These are phyloP conservation scores for Sclerotinia spermophila DNA, from an alignment of 2,329 filamentous ascomycete species.

Conservation along the genomic window DNA sequence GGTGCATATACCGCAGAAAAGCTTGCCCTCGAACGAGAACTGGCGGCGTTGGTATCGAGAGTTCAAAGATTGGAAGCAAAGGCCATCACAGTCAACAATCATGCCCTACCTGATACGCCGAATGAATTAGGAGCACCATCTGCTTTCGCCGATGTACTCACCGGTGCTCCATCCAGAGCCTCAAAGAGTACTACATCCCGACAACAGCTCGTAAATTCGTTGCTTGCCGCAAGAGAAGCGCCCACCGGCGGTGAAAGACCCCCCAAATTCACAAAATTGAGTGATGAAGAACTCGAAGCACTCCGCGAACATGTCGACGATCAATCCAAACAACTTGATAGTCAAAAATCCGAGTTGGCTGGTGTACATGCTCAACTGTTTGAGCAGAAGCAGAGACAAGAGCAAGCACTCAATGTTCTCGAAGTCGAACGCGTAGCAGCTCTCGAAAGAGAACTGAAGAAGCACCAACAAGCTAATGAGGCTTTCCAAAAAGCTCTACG, in stretches of 20 bases:
- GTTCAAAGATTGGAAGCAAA: constrained; percentile 81
- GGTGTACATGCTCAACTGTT: constrained; percentile 82
- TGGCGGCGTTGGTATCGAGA: constrained; percentile 71
- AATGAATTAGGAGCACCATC: constrained; percentile 69
- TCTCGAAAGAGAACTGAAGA: constrained; percentile 88
- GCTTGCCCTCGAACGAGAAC: constrained; percentile 73
- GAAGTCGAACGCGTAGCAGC: constrained; percentile 85
- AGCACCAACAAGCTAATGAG: constrained; percentile 96
- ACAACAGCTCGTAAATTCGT: constrained; percentile 42
- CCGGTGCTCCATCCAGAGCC: constrained; percentile 36
- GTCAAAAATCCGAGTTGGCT: constrained; percentile 79
- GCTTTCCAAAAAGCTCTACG: constrained; percentile 96
- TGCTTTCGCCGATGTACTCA: constrained; percentile 54
- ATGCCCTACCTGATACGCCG: constrained; percentile 72
- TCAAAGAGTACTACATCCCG: constrained; percentile 32
- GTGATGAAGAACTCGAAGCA: constrained; percentile 78
- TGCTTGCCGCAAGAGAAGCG: constrained; percentile 34
- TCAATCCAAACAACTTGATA: constrained; percentile 89
- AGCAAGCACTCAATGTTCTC: constrained; percentile 75
- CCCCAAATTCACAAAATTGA: constrained; percentile 46
- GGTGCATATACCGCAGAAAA: constrained; percentile 75
- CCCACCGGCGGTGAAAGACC: constrained; percentile 32
- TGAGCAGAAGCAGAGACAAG: constrained; percentile 80
- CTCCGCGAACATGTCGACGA: constrained; percentile 88
- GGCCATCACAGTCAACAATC: constrained; percentile 57